Evolutionary conservation across 192 early-diverging fungal genomes (phyloP).

Genomic region (Allomyces macrogynus): DNA sequence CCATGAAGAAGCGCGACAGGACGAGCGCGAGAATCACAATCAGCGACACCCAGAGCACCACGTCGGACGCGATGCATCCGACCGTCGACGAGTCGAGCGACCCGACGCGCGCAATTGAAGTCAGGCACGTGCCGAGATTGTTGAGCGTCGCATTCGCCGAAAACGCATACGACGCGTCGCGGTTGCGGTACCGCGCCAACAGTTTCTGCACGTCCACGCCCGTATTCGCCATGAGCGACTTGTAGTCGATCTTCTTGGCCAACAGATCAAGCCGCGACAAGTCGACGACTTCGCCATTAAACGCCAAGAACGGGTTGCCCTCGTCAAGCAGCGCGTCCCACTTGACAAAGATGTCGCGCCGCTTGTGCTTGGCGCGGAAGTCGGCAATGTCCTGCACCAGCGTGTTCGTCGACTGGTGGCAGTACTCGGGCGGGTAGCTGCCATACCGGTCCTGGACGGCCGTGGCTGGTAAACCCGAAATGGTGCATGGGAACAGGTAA

Average conservation of each 20-base stretch:
- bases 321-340: slow-evolving; percentile 21
- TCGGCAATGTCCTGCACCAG: not conserved
- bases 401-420: not conserved
- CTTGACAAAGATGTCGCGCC: slow-evolving; percentile 45
- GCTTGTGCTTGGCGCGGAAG: slow-evolving; percentile 2
- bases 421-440: not conserved
- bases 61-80: slow-evolving; percentile 63
- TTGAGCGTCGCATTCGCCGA: not conserved
- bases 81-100: slow-evolving; percentile 52
- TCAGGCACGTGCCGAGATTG: slow-evolving; percentile 44
- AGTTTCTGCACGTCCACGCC: not conserved
- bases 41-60: slow-evolving; percentile 60
- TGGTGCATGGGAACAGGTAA: not conserved
- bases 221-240: too few species aligned
- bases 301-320: slow-evolving; percentile 30
- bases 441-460: not conserved
- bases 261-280: slow-evolving; percentile 16
- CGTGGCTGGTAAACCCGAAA: not conserved
- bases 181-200: not conserved
- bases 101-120: slow-evolving; percentile 60
- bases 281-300: slow-evolving; percentile 59
- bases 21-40: slow-evolving; percentile 21
- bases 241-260: not conserved
- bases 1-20: slow-evolving; percentile 20
- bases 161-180: not conserved